These are phyloP conservation scores for Penicillium soppii DNA, from an alignment of 495 filamentous ascomycete genomes.

Conservation along the genomic window DNA sequence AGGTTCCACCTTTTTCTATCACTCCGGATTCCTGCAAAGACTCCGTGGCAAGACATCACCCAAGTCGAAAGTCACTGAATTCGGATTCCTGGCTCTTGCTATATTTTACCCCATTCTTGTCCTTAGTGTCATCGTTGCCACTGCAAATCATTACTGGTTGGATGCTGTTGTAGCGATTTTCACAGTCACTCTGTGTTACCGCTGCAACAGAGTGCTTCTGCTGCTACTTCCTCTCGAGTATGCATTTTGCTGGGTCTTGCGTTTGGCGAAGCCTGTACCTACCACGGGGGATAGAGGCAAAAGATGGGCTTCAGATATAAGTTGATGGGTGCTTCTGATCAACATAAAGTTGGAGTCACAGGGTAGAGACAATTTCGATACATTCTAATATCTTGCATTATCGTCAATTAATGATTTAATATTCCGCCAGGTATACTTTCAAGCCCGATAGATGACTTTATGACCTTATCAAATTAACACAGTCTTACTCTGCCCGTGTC, in stretches of 20 bases:
- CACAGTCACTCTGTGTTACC: slow-evolving; percentile 48
- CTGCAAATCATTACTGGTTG: slow-evolving; percentile 66
- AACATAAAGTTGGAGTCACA: too few relatives aligned
- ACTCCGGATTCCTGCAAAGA: slow-evolving; percentile 51
- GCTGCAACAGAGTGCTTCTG: slow-evolving; percentile 53
- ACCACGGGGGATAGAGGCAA: slow-evolving; percentile 45
- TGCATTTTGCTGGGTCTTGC: slow-evolving; percentile 50
- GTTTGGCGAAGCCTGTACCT: slow-evolving; percentile 57
- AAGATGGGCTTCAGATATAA: background rate
- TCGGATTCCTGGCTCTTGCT: slow-evolving; percentile 47
- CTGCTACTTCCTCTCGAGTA: slow-evolving; percentile 59
- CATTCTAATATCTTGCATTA: too few relatives aligned
- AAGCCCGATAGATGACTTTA: too few relatives aligned
- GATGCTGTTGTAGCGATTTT: slow-evolving; percentile 58
- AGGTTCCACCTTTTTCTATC: slow-evolving; percentile 58
- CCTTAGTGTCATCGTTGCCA: slow-evolving; percentile 61
- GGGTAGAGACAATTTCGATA: too few relatives aligned
- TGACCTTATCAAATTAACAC: too few relatives aligned
- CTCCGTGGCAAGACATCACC: slow-evolving; percentile 34
- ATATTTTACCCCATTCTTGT: slow-evolving; percentile 58
- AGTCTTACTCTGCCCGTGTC: too few relatives aligned
- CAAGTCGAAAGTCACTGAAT: slow-evolving; percentile 38
- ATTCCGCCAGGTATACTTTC: too few relatives aligned
- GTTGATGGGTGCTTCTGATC: background rate
- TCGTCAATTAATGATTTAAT: too few relatives aligned